These are phyloP conservation scores for Ceratocystis alfenasii DNA, from an alignment of 2,329 filamentous ascomycete species.

Conservation along the genomic window DNA sequence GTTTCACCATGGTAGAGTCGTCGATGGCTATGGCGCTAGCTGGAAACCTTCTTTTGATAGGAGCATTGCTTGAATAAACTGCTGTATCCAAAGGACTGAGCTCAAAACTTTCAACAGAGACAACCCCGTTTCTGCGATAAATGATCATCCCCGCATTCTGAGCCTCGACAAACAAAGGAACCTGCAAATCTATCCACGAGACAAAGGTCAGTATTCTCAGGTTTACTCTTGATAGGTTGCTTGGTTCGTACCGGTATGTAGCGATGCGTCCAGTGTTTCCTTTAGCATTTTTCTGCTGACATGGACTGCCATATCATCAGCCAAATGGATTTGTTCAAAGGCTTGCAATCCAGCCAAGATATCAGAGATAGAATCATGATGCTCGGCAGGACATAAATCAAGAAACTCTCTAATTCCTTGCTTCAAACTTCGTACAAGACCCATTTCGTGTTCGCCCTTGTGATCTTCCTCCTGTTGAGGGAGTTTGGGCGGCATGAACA, in stretches of 20 bases:
- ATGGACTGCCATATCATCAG: background rate
- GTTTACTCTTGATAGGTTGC: too few relatives aligned
- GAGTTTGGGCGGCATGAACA: slow-evolving; percentile 29
- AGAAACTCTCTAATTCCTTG: background rate
- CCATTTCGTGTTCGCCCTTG: background rate
- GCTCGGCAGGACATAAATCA: background rate
- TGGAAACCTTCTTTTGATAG: slow-evolving; percentile 27
- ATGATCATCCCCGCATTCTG: slow-evolving; percentile 32
- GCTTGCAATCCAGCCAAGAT: background rate
- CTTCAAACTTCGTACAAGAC: background rate
- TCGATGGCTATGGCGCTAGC: slow-evolving; percentile 24
- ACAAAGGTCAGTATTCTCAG: too few relatives aligned
- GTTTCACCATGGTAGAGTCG: slow-evolving; percentile 15
- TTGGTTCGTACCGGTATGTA: background rate
- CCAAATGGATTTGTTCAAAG: background rate
- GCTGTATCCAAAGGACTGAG: slow-evolving; percentile 26
- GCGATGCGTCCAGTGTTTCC: background rate
- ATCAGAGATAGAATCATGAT: background rate
- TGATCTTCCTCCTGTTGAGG: slow-evolving; percentile 24
- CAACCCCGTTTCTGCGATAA: background rate
- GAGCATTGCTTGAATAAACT: slow-evolving; percentile 27
- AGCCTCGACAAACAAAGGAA: slow-evolving; percentile 26
- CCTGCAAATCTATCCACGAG: background rate
- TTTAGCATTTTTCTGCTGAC: background rate
- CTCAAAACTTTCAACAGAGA: slow-evolving; percentile 27